A percentile compares a stretch with the other conserved stretches of the same genome.
These are phyloP conservation scores for Chenopodium formosanum DNA, from an alignment of 148 eudicot species.

Conservation along the genomic window DNA sequence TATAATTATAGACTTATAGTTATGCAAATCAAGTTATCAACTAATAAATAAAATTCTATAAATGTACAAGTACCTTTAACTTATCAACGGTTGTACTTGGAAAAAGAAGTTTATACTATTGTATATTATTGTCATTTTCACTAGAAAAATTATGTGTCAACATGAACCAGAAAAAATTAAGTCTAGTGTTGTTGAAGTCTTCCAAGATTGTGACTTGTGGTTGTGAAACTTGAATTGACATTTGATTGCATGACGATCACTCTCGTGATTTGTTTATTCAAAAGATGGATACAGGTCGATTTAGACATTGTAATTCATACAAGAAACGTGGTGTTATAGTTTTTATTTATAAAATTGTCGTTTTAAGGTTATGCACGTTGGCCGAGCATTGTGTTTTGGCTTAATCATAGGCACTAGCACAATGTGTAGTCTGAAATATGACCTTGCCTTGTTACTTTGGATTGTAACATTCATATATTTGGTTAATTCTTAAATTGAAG, in stretches of 20 bases:
- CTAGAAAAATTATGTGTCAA: not conserved
- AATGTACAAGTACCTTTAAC: not conserved
- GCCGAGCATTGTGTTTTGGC: not conserved
- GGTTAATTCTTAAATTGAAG: not conserved
- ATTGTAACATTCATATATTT: not conserved
- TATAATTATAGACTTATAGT: not conserved
- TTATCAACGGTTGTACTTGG: not conserved
- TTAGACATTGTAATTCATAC: no score
- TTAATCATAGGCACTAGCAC: not conserved
- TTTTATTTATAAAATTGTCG: not conserved
- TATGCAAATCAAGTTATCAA: not conserved
- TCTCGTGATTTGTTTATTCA: not conserved
- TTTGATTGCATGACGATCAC: not conserved
- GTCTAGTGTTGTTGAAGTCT: not conserved
- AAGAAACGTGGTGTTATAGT: no score
- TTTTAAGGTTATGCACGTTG: not conserved
- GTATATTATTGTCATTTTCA: not conserved
- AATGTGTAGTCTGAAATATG: not conserved
- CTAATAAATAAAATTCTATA: not conserved
- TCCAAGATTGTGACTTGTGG: constrained; percentile 1
- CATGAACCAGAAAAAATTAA: not conserved
- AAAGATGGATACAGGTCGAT: not conserved
- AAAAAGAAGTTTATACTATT: not conserved
- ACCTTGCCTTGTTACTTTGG: not conserved
- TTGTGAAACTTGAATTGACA: no score